Conservation (phyloP, 805 yeast genomes). For the Danielozyma ontarioensis region DNA sequence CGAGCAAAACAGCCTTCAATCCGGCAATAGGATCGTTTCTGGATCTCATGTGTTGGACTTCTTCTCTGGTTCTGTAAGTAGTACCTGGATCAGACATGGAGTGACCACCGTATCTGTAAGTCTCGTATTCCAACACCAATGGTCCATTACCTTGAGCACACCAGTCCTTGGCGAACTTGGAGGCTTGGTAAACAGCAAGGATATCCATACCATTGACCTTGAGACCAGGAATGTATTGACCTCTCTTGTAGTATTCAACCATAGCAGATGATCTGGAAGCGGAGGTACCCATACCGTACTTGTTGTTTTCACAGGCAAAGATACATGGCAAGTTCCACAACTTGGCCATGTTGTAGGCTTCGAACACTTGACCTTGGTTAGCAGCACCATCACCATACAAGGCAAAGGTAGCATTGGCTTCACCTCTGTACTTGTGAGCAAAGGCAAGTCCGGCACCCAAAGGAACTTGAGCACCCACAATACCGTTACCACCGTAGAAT, state of each 20-base stretch:
- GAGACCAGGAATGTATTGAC: constrained; percentile 98
- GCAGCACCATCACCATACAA: constrained; percentile 99
- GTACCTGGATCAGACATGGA: constrained; percentile 99
- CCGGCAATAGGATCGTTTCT: constrained; percentile 98
- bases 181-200: constrained; percentile 90
- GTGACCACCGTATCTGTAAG: constrained; percentile 99
- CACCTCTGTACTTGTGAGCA: constrained; percentile 91
- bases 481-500: constrained; percentile 99
- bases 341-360: constrained; percentile 98
- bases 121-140: constrained; percentile 91
- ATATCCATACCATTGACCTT: constrained; percentile 99
- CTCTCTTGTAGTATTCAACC: constrained; percentile 97
- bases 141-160: constrained; percentile 92
- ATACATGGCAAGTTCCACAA: constrained; percentile 94
- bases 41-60: constrained; percentile 98
- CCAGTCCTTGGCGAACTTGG: constrained; percentile 97
- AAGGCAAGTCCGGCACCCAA: constrained; percentile 98
- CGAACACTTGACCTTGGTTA: constrained; percentile 98
- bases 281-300: constrained; percentile 99
- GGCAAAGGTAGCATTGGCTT: constrained; percentile 73
- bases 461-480: constrained; percentile 99
- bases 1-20: constrained; percentile 79
- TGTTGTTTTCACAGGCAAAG: constrained; percentile 97
- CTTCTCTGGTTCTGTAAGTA: constrained; percentile 99
- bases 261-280: constrained; percentile 96